Percentiles rank a stretch among this genome's conserved stretches.
phyloP scores from a whole-genome alignment of 805 yeast genomes.

The Groenewaldozyma tartarivorans region DNA sequence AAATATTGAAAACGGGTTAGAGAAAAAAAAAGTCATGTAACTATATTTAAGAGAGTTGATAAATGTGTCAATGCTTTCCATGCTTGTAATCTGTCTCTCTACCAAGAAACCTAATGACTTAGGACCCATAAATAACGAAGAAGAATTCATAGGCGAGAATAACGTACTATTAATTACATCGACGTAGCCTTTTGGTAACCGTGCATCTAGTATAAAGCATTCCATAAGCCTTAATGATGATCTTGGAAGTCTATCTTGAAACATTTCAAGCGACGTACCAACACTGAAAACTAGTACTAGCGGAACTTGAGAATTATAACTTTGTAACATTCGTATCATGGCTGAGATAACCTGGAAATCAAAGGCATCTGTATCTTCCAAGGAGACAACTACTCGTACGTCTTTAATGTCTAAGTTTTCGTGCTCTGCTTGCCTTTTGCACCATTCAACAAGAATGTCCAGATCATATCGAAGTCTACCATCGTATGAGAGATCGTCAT shows the following conservation, averaged over 20 bases:
- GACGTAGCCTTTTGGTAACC: slow-evolving; percentile 12
- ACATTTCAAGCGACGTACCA: slow-evolving; percentile 28
- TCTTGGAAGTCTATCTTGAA: slow-evolving; percentile 27
- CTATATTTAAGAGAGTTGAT: slow-evolving; percentile 23
- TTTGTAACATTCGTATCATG: slow-evolving; percentile 24
- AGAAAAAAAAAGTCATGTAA: slow-evolving; percentile 27
- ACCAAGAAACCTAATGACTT: slow-evolving; percentile 14
- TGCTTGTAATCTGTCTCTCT: slow-evolving; percentile 15
- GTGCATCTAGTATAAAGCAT: slow-evolving; percentile 21
- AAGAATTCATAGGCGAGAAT: slow-evolving; percentile 4
- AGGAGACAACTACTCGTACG: slow-evolving; percentile 21
- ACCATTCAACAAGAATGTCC: slow-evolving; percentile 28
- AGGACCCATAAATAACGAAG: slow-evolving; percentile 17
- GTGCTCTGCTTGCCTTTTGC: slow-evolving; percentile 7
- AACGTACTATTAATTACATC: slow-evolving; percentile 14
- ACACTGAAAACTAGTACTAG: slow-evolving; percentile 27
- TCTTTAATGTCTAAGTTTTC: slow-evolving; percentile 5
- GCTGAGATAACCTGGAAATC: slow-evolving; percentile 22
- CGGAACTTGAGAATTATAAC: slow-evolving; percentile 25
- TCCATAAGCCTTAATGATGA: slow-evolving; percentile 19
- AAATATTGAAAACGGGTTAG: slow-evolving; percentile 27
- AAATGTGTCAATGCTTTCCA: slow-evolving; percentile 20
- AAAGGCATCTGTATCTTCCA: slow-evolving; percentile 33
- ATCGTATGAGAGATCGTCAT: slow-evolving; percentile 19
- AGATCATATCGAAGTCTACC: slow-evolving; percentile 30